phyloP scores from a whole-genome alignment of 2,329 filamentous ascomycete species.

The Lasiodiplodia hormozganensis region DNA sequence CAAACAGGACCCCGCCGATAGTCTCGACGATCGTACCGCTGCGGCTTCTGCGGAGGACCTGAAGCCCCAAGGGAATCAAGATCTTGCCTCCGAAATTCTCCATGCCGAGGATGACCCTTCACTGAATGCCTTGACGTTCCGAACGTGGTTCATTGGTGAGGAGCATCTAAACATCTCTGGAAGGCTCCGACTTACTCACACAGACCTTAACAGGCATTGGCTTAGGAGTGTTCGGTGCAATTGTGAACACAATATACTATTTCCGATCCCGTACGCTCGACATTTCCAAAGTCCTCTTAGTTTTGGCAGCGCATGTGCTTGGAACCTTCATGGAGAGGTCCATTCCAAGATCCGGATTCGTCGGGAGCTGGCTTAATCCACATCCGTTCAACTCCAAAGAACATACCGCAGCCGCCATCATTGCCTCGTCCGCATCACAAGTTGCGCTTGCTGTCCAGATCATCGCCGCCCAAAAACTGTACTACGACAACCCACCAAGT shows the following conservation, averaged over 20 bases:
- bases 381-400: slow-evolving; percentile 46
- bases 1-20: background rate
- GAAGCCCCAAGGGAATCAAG: background rate
- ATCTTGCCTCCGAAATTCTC: slow-evolving; percentile 4
- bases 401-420: slow-evolving; percentile 37
- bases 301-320: slow-evolving; percentile 53
- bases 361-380: slow-evolving; percentile 50
- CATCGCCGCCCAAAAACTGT: slow-evolving; percentile 30
- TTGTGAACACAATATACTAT: slow-evolving; percentile 47
- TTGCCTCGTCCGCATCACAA: slow-evolving; percentile 30
- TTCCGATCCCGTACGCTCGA: slow-evolving; percentile 57
- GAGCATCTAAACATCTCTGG: background rate
- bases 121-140: slow-evolving; percentile 13
- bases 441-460: slow-evolving; percentile 29
- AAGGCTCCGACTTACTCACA: background rate
- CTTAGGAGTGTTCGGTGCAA: background rate
- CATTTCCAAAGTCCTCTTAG: slow-evolving; percentile 54
- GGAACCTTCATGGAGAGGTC: slow-evolving; percentile 48
- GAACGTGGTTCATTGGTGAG: slow-evolving; percentile 27
- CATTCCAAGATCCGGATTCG: slow-evolving; percentile 43
- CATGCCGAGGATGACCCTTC: slow-evolving; percentile 19
- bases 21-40: background rate
- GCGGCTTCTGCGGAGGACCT: background rate
- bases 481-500: slow-evolving; percentile 22
- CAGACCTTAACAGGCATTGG: background rate